Conservation (phyloP, 768 basidiomycete genomes). For the Boletus rubroflammeus region DNA sequence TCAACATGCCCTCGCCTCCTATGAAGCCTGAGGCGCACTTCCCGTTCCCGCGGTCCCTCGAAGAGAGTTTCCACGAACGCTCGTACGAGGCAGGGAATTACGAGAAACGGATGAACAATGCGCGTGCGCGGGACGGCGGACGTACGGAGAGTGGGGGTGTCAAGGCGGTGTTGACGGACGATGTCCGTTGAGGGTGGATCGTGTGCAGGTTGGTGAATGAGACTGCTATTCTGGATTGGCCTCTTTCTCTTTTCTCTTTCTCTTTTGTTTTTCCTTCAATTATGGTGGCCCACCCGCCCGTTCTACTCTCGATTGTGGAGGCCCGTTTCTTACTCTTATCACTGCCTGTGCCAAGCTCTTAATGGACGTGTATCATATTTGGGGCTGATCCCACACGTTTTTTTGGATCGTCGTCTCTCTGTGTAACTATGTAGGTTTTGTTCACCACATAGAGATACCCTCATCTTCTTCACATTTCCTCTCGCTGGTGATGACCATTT, state of each 20-base stretch:
- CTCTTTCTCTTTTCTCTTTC: not conserved
- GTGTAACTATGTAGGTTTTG: slow-evolving; percentile 25
- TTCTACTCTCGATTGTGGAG: slow-evolving; percentile 8
- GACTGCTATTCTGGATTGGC: slow-evolving; percentile 10
- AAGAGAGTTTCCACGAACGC: slow-evolving; percentile 33
- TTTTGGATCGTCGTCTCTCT: slow-evolving; percentile 16
- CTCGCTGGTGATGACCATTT: not conserved
- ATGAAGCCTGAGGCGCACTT: slow-evolving; percentile 41
- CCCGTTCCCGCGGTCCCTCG: slow-evolving; percentile 60
- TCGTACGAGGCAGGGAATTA: slow-evolving; percentile 27
- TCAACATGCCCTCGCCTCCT: slow-evolving; percentile 36
- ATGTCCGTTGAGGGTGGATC: slow-evolving; percentile 17
- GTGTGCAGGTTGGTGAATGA: slow-evolving; percentile 6
- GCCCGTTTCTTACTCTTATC: slow-evolving; percentile 11
- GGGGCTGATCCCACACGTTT: slow-evolving; percentile 1
- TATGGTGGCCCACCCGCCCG: slow-evolving; percentile 8
- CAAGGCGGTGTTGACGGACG: slow-evolving; percentile 59
- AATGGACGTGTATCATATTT: slow-evolving; percentile 23
- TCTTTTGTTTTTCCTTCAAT: slow-evolving; percentile 3
- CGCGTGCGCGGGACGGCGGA: slow-evolving; percentile 74
- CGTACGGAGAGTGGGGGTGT: slow-evolving; percentile 87
- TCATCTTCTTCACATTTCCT: slow-evolving; percentile 2
- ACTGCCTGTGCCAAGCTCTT: slow-evolving; percentile 8
- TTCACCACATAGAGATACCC: slow-evolving; percentile 27
- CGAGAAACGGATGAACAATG: slow-evolving; percentile 62